phyloP scores from a whole-genome alignment of 1,139 yeast genomes.

The Kodamaea fungicola region DNA sequence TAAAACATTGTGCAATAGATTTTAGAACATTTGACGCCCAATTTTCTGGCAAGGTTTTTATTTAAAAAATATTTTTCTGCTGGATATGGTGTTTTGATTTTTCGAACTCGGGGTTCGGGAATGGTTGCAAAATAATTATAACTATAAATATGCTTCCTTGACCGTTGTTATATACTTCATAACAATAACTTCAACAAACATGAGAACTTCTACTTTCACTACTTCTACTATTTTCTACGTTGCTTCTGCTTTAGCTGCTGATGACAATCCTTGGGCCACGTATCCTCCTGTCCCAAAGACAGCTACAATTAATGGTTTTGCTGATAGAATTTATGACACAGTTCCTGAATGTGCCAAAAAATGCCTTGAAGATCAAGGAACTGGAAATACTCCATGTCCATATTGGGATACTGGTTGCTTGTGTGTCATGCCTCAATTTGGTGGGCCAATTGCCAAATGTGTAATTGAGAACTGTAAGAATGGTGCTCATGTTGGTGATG shows the following conservation, averaged over 20 bases:
- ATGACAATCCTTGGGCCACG: slow-evolving; percentile 25
- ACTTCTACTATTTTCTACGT: slow-evolving; percentile 10
- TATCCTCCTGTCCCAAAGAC: slow-evolving; percentile 48
- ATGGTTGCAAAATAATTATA: slow-evolving; percentile 16
- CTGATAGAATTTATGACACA: slow-evolving; percentile 41
- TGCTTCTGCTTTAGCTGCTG: slow-evolving; percentile 10
- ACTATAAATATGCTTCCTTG: slow-evolving; percentile 17
- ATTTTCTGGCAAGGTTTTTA: too few relatives aligned
- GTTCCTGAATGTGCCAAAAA: slow-evolving; percentile 44
- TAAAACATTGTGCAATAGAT: too few relatives aligned
- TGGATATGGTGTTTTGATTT: background rate
- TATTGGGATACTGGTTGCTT: slow-evolving; percentile 56
- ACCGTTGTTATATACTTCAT: slow-evolving; percentile 10
- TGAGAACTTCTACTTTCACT: slow-evolving; percentile 19
- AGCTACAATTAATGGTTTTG: slow-evolving; percentile 52
- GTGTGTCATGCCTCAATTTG: slow-evolving; percentile 49
- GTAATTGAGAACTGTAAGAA: slow-evolving; percentile 34
- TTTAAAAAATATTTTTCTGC: background rate
- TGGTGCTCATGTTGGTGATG: slow-evolving; percentile 35
- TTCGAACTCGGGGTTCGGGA: background rate
- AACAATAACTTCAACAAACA: slow-evolving; percentile 15
- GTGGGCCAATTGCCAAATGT: slow-evolving; percentile 42
- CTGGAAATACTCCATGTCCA: slow-evolving; percentile 43
- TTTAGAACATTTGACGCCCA: too few relatives aligned
- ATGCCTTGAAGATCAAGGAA: slow-evolving; percentile 29